Conservation (phyloP, 2,329 filamentous ascomycete genomes). For the Seiridium unicorne region DNA sequence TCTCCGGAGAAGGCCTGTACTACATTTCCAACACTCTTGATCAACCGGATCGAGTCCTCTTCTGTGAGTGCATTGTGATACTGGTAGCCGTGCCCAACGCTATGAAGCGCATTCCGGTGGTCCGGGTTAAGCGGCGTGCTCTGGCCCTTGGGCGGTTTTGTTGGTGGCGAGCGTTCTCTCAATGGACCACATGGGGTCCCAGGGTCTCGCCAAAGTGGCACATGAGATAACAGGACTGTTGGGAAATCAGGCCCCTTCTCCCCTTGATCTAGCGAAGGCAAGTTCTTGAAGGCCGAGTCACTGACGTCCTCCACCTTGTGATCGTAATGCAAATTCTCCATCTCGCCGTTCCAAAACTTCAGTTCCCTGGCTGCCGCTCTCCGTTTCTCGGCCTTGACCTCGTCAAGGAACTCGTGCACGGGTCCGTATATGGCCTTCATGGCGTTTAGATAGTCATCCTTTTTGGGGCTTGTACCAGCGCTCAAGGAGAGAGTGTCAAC, state of each 20-base stretch:
- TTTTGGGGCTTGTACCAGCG: slow-evolving; percentile 58
- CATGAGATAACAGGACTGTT: slow-evolving; percentile 85
- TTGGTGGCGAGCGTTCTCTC: slow-evolving; percentile 79
- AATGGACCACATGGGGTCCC: slow-evolving; percentile 85
- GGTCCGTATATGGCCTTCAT: slow-evolving; percentile 70
- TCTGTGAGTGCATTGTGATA: slow-evolving; percentile 92
- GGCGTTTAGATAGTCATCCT: slow-evolving; percentile 41
- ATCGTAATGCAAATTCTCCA: slow-evolving; percentile 51
- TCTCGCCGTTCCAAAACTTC: slow-evolving; percentile 59
- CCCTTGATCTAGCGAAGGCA: slow-evolving; percentile 38
- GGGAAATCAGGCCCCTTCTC: slow-evolving; percentile 65
- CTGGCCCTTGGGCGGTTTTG: slow-evolving; percentile 59
- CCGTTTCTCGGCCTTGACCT: slow-evolving; percentile 62
- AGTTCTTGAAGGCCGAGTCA: slow-evolving; percentile 41
- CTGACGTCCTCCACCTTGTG: slow-evolving; percentile 60
- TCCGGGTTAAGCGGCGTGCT: slow-evolving; percentile 55
- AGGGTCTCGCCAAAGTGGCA: slow-evolving; percentile 79
- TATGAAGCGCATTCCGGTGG: slow-evolving; percentile 71
- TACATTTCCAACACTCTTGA: slow-evolving; percentile 78
- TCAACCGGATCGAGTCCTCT: slow-evolving; percentile 70
- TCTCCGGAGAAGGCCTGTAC: slow-evolving; percentile 90
- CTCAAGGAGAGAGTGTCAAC: slow-evolving; percentile 87
- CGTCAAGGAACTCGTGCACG: slow-evolving; percentile 71
- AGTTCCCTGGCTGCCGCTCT: slow-evolving; percentile 70
- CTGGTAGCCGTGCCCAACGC: slow-evolving; percentile 79